Percentiles rank a stretch among this genome's conserved stretches.
Evolutionary conservation across 495 filamentous ascomycete genomes (phyloP).

Genomic region (Xylaria intraflava): DNA sequence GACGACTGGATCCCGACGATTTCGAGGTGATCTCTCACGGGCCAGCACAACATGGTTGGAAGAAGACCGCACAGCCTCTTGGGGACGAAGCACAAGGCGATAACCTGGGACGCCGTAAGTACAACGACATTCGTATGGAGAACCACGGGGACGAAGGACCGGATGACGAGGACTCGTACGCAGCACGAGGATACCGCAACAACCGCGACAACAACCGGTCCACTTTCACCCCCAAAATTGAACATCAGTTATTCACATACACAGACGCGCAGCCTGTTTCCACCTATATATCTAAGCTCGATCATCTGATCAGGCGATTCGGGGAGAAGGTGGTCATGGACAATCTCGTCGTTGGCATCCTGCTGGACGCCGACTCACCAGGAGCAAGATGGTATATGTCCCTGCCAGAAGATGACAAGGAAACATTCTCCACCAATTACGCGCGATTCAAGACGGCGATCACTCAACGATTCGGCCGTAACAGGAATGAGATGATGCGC

Average conservation of each 20-base stretch:
- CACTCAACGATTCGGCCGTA: not conserved
- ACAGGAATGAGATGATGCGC: not conserved
- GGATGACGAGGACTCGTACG: too few relatives aligned
- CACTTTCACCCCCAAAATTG: too few relatives aligned
- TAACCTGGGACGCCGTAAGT: too few relatives aligned
- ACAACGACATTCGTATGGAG: too few relatives aligned
- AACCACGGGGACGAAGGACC: too few relatives aligned
- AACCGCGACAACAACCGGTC: too few relatives aligned
- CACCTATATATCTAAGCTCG: not conserved
- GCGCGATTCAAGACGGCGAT: not conserved
- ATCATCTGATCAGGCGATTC: not conserved
- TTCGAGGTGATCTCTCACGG: too few relatives aligned
- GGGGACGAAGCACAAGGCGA: too few relatives aligned
- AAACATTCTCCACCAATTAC: not conserved
- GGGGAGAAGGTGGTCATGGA: not conserved
- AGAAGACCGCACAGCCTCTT: too few relatives aligned
- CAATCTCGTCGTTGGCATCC: not conserved
- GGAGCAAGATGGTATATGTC: not conserved
- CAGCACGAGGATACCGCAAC: too few relatives aligned
- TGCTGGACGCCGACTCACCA: not conserved
- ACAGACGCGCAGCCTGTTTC: not conserved
- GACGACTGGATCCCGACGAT: too few relatives aligned
- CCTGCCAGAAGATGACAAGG: not conserved
- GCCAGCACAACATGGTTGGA: too few relatives aligned
- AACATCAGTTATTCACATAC: not conserved